These are phyloP conservation scores for Paramyrothecium sp. DNA, from an alignment of 2,329 filamentous ascomycete species.

Conservation along the genomic window DNA sequence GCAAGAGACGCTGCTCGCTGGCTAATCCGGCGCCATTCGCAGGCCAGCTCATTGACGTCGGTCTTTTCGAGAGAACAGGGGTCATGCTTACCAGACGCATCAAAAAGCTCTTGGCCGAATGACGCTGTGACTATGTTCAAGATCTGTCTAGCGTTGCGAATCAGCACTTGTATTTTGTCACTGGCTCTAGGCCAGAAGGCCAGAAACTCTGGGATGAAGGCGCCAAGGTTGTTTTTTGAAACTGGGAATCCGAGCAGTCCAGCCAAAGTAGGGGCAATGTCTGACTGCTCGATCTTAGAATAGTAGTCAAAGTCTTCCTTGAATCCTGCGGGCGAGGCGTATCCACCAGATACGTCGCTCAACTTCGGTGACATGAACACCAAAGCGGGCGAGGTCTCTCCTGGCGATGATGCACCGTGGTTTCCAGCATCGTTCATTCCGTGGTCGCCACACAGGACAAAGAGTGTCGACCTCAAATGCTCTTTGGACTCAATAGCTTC, in stretches of 20 bases:
- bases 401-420: conserved; percentile 88
- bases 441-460: conserved; percentile 90
- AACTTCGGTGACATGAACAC: conserved; percentile 89
- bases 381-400: conserved; percentile 90
- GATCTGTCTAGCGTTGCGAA: conserved; percentile 80
- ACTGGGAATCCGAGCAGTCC: conserved; percentile 84
- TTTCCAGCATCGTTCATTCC: conserved; percentile 99
- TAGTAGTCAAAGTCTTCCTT: conserved; percentile 81
- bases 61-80: conserved; percentile 33
- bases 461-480: conserved; percentile 74
- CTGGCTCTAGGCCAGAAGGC: conserved; percentile 61
- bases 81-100: conserved; percentile 24
- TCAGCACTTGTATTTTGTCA: conserved; percentile 66
- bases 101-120: conserved; percentile 53
- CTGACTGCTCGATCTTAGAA: conserved; percentile 83
- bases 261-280: conserved; percentile 86
- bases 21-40: conserved; percentile 57
- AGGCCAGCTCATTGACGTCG: conserved; percentile 60
- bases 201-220: conserved; percentile 78
- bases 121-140: conserved; percentile 73
- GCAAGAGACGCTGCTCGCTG: conserved; percentile 19
- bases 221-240: conserved; percentile 85
- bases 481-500: conserved; percentile 66
- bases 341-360: conserved; percentile 46
- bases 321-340: conserved; percentile 54